Conservation (phyloP, 2,329 filamentous ascomycete genomes). For the Ophiostoma populinum region DNA sequence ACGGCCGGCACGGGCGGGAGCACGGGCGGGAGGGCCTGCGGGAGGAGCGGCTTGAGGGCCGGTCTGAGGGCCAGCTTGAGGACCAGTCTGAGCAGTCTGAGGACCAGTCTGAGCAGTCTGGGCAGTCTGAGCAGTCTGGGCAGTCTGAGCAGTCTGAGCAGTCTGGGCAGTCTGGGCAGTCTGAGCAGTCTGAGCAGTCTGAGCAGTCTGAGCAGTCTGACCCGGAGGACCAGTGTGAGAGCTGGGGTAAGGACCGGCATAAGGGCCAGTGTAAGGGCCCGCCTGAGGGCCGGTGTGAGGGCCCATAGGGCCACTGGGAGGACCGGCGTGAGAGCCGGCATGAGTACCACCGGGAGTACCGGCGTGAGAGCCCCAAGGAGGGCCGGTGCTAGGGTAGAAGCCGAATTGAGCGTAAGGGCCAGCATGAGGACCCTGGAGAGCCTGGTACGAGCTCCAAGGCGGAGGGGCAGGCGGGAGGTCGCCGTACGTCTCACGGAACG, state of each 20-base stretch:
- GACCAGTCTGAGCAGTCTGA: background rate
- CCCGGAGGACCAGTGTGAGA: too few relatives aligned
- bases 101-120: background rate
- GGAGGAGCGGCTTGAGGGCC: conserved; percentile 11
- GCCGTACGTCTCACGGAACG: conserved; percentile 11
- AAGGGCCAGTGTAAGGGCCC: background rate
- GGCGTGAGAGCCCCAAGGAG: conserved; percentile 1
- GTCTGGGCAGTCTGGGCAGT: too few relatives aligned
- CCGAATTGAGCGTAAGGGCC: background rate
- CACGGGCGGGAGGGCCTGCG: conserved; percentile 27
- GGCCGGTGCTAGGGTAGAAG: too few relatives aligned
- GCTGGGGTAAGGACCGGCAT: conserved; percentile 21
- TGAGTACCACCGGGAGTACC: conserved; percentile 11
- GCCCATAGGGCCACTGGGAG: background rate
- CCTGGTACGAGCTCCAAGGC: conserved; percentile 3
- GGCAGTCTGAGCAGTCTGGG: too few relatives aligned
- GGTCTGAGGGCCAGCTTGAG: conserved; percentile 3
- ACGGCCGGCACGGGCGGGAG: conserved; percentile 18
- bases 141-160: too few relatives aligned
- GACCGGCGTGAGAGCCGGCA: conserved; percentile 29
- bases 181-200: too few relatives aligned
- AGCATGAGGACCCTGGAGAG: background rate
- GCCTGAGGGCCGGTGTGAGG: conserved; percentile 1
- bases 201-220: conserved; percentile 19
- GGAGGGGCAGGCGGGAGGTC: conserved; percentile 5